Evolutionary conservation across 164 flowering plant species (phyloP), one percentile per base, ranked within the genome.

Genomic region (Cinnamomum chago): DNA sequence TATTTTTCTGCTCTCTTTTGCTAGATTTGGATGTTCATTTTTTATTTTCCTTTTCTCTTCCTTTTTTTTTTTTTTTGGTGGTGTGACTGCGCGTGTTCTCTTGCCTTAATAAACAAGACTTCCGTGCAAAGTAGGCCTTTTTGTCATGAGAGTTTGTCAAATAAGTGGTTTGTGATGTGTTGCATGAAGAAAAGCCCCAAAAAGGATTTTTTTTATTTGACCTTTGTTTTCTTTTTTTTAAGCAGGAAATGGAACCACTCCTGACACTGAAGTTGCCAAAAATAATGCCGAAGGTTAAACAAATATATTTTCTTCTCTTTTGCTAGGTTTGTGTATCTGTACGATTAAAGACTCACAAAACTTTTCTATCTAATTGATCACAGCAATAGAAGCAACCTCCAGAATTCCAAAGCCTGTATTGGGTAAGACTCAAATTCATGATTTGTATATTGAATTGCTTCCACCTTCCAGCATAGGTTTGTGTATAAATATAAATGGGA

Each of bases 281-380:
- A 58, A 58, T 70, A 68, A 40, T 64, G 35, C 70, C 55, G 70
- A 68, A 68, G 79, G 79, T 77, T 68, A 47, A 13, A 24, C 70
- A 18, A 15, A n/a, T 67, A 15, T 20, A 30, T 18, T n/a, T 20
- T 20, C 14, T 64, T 24, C 15, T 25, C 24, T n/a, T 64, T 25
- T 64, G 1, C 12, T 64, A 4, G 67, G 24, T 64, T 9, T 23
- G 13, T 2, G 22, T 64, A 25, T 23, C 14, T 64, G 22, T 64
- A 64, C 1, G 9, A 22, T 13, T 64, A 11, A 25, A 23, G 30
- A 14, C 28, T 64, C 24, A 64, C 4, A 11, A 64, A 14, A n/a
- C 24, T 64, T 9, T 22, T 25, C 23, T 64, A 64, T 64, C 24
- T 64, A 25, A 23, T 64, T 64, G 67, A 64, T 25, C 0, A 22